Evolutionary conservation across 1,284 basidiomycete species (phyloP).

Genomic region (Pyrrhoderma lamaoense): DNA sequence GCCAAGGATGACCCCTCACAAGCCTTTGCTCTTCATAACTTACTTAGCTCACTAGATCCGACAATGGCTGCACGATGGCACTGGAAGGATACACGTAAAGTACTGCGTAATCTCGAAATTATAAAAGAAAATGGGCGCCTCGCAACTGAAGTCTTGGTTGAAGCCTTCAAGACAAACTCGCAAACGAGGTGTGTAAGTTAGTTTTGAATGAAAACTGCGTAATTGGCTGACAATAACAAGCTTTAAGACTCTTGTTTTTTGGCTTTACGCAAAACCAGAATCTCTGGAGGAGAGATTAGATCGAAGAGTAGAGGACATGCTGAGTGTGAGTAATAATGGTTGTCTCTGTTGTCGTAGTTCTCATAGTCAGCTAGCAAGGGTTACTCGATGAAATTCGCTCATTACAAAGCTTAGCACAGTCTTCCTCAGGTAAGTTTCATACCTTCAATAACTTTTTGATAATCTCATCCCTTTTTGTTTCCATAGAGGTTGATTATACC

Average conservation of each 20-base stretch:
- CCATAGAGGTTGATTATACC: conserved; percentile 46
- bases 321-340: conserved; percentile 47
- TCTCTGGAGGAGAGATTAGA: conserved; percentile 68
- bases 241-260: conserved; percentile 82
- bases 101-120: conserved; percentile 74
- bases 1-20: conserved; percentile 44
- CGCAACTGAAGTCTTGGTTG: conserved; percentile 62
- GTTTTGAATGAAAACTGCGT: not conserved
- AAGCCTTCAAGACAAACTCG: conserved; percentile 45
- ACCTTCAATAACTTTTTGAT: not conserved
- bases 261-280: conserved; percentile 78
- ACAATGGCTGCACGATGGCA: conserved; percentile 84
- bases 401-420: conserved; percentile 34
- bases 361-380: conserved; percentile 50
- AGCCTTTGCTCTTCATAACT: conserved; percentile 55
- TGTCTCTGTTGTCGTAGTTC: conserved; percentile 2
- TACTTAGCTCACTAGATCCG: conserved; percentile 71
- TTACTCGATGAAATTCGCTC: conserved; percentile 76
- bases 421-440: conserved; percentile 3
- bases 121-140: conserved; percentile 65
- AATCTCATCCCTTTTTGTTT: not conserved
- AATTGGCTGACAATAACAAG: conserved; percentile 32
- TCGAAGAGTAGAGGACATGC: conserved; percentile 82
- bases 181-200: not conserved
- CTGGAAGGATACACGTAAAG: conserved; percentile 90